Percentiles rank a stretch among this genome's conserved stretches.
Conservation (phyloP, 2,329 filamentous ascomycete genomes). For the Penicillium expansum region DNA sequence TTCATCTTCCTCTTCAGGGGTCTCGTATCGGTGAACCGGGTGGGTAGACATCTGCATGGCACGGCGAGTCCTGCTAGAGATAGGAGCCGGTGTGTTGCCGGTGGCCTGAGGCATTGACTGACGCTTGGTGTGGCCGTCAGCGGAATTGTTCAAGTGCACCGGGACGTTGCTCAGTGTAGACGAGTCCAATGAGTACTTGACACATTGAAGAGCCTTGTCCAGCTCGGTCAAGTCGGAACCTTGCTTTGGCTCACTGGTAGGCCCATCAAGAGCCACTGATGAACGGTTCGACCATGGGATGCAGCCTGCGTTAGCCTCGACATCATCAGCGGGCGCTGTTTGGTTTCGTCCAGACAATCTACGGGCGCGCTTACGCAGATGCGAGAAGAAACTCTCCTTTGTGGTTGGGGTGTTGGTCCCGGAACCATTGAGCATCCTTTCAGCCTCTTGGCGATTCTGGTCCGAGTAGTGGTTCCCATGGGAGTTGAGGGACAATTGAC, state of each 20-base stretch:
- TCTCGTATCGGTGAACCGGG: slow-evolving; percentile 82
- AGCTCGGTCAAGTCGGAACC: slow-evolving; percentile 58
- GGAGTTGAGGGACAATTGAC: slow-evolving; percentile 88
- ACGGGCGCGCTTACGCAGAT: slow-evolving; percentile 87
- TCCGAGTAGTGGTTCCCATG: slow-evolving; percentile 92
- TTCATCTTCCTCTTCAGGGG: slow-evolving; percentile 94
- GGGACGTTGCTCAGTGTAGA: slow-evolving; percentile 39
- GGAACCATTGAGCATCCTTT: slow-evolving; percentile 82
- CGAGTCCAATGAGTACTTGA: slow-evolving; percentile 57
- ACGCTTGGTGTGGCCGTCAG: slow-evolving; percentile 34
- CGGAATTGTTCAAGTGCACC: slow-evolving; percentile 33
- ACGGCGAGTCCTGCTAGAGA: slow-evolving; percentile 76
- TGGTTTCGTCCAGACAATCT: slow-evolving; percentile 90
- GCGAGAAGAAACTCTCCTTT: slow-evolving; percentile 97
- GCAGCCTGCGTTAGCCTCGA: slow-evolving; percentile 90
- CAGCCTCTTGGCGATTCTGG: slow-evolving; percentile 83
- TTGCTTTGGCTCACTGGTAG: slow-evolving; percentile 47
- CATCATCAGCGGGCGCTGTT: slow-evolving; percentile 76
- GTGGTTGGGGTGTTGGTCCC: slow-evolving; percentile 71
- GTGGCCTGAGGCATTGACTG: slow-evolving; percentile 41
- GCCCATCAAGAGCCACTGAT: slow-evolving; percentile 72
- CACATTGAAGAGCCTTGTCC: slow-evolving; percentile 60
- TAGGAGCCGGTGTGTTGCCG: slow-evolving; percentile 46
- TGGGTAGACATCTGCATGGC: slow-evolving; percentile 68
- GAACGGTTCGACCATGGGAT: slow-evolving; percentile 85